A percentile compares a stretch with the other conserved stretches of the same genome.
Evolutionary conservation across 2,329 filamentous ascomycete genomes (phyloP).

Genomic region (Plectosphaerella plurivora): DNA sequence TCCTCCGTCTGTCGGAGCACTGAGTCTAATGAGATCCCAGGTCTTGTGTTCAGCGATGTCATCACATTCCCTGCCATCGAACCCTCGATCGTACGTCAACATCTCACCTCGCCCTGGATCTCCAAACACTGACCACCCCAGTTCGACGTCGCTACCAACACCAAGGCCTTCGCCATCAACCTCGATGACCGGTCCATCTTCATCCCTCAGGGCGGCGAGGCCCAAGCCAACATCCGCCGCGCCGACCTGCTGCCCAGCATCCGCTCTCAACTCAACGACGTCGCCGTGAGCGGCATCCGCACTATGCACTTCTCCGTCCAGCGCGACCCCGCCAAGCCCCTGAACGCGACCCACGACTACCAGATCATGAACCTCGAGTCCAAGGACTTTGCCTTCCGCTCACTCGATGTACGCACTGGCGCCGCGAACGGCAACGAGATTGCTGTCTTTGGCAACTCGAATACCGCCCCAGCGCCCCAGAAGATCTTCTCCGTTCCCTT

Average conservation of each 20-base stretch:
- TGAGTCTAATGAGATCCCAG: neutral
- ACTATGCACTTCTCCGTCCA: conserved; percentile 42
- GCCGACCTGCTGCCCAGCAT: conserved; percentile 37
- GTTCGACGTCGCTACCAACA: conserved; percentile 12
- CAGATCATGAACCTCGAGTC: conserved; percentile 18
- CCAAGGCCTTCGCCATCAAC: conserved; percentile 14
- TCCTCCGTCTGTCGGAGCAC: no score
- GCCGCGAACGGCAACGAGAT: conserved; percentile 30
- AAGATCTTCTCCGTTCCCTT: conserved; percentile 11
- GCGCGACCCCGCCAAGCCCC: conserved; percentile 29
- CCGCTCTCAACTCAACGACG: conserved; percentile 28
- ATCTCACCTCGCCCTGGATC: neutral
- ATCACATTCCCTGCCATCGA: conserved; percentile 10
- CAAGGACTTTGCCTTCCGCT: conserved; percentile 10
- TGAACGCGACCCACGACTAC: conserved; percentile 43
- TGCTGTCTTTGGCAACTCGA: conserved; percentile 12
- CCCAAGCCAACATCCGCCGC: conserved; percentile 39
- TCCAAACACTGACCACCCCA: neutral
- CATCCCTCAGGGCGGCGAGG: conserved; percentile 22
- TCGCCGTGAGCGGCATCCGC: conserved; percentile 34
- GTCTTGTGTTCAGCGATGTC: conserved; percentile 10
- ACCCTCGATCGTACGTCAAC: conserved; percentile 6
- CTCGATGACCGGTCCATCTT: conserved; percentile 37
- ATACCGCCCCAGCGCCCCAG: conserved; percentile 1
- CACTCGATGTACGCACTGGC: conserved; percentile 12